These are phyloP conservation scores for Fusarium poae DNA, from an alignment of 2,329 filamentous ascomycete species.

Conservation along the genomic window DNA sequence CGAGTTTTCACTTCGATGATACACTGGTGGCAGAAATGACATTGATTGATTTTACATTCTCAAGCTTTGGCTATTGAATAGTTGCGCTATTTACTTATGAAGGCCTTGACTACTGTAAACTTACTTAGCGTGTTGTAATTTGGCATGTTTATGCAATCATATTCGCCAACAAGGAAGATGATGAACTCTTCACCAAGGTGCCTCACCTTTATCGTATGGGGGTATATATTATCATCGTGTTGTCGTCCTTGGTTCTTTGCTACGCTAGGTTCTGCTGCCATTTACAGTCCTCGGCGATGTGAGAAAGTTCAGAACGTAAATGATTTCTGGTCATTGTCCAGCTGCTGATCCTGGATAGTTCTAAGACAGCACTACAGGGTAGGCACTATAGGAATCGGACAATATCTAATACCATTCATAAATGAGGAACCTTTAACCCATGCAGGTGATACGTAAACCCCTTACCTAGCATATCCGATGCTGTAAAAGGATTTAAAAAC, in stretches of 20 bases:
- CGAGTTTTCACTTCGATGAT: constrained; percentile 23
- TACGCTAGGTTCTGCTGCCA: not conserved
- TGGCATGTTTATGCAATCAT: constrained; percentile 13
- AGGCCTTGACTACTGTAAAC: constrained; percentile 23
- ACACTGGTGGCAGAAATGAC: constrained; percentile 19
- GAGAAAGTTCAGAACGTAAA: not conserved
- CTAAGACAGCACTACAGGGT: not conserved
- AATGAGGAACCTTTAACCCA: constrained; percentile 12
- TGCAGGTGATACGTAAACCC: constrained; percentile 2
- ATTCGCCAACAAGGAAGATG: not conserved
- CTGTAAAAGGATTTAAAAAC: constrained; percentile 14
- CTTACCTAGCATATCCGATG: not conserved
- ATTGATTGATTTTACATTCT: constrained; percentile 29
- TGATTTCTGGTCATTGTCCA: not conserved
- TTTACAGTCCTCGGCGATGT: too few species aligned
- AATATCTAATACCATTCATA: not conserved
- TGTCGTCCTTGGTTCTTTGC: not conserved
- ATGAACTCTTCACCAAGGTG: not conserved
- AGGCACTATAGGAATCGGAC: not conserved
- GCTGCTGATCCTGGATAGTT: not conserved
- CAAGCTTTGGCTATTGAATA: constrained; percentile 39
- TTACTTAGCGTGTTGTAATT: constrained; percentile 44
- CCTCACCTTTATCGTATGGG: not conserved
- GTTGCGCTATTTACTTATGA: constrained; percentile 22
- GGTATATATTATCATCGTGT: not conserved